phyloP scores from a whole-genome alignment of 129 eudicot genomes.

The Chrysanthemum makinoi region DNA sequence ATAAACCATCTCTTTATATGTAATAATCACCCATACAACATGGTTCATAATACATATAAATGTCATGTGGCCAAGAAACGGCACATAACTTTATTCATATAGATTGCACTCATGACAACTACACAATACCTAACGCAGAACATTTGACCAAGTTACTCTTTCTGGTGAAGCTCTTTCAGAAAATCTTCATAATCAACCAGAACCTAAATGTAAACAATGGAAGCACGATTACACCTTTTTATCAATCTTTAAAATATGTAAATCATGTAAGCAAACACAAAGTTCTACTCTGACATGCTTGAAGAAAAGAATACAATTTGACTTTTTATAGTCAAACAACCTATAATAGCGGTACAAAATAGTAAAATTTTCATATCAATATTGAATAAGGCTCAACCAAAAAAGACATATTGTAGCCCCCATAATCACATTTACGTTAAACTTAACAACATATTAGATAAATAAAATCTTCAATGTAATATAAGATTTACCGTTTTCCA shows the following conservation, averaged over 20 bases:
- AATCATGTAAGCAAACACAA: neutral
- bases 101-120: neutral
- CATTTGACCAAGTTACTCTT: slow-evolving; percentile 21
- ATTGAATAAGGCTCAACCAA: too few relatives aligned
- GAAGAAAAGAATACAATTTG: neutral
- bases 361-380: too few relatives aligned
- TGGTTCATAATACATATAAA: neutral
- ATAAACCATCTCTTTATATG: neutral
- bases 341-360: neutral
- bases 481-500: slow-evolving; percentile 85
- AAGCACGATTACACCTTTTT: neutral
- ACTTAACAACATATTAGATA: neutral
- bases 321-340: neutral
- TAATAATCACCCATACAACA: slow-evolving; percentile 15
- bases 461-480: neutral
- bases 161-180: slow-evolving; percentile 62
- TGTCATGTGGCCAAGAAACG: slow-evolving; percentile 4
- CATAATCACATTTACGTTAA: too few relatives aligned
- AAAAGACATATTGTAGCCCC: too few relatives aligned
- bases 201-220: slow-evolving; percentile 54
- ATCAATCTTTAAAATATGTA: neutral
- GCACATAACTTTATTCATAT: slow-evolving; percentile 30
- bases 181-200: slow-evolving; percentile 85
- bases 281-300: neutral
- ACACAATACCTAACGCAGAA: neutral